Evolutionary conservation across 2,329 filamentous ascomycete genomes (phyloP), one percentile per base, ranked within the genome.

Genomic region (Coniochaeta sp.): DNA sequence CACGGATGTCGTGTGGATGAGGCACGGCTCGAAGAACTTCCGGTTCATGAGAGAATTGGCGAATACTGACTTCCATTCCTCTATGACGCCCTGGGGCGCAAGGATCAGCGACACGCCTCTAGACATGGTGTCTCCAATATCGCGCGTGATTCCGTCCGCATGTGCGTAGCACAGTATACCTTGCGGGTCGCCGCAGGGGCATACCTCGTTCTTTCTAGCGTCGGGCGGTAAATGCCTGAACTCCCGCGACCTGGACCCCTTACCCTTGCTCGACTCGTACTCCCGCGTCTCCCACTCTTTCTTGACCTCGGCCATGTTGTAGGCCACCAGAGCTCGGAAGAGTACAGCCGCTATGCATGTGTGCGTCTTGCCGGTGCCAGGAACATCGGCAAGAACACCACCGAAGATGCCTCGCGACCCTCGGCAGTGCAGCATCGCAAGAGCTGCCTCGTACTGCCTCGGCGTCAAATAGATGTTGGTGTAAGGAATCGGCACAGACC

Each of bases 111-210:
- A 62, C 1, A 58, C 62, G 16, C 66, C 66, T 7, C 66, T 61
- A 14, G 64, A 52, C 36, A 67, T 54, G 11, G 34, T 19, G 58
- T 64, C 64, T n/a, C 62, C 66, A 14, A 67, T 34, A 6, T 43
- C 62, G 24, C 65, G 63, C 11, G 66, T 67, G 44, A 63, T 56
- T 12, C 66, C 62, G 36, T 60, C 60, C 5, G 65, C 60, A 58
- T 66, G 65, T 38, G 65, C 66, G 55, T 64, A 67, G 61, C 66
- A 67, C 60, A 66, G 64, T 55, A 67, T 65, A 26, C 65, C 66
- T 57, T 63, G 44, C 8, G 40, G 40, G 54, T 67, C 63, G 57
- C 62, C 63, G 31, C 66, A 67, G 1, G 62, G 50, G 54, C 66
- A 67, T 6, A 59, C n/a, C n/a, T 57, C 54, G 8, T 22, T 38